Conservation (phyloP, 2,329 filamentous ascomycete genomes). For the Knufia petricola region DNA sequence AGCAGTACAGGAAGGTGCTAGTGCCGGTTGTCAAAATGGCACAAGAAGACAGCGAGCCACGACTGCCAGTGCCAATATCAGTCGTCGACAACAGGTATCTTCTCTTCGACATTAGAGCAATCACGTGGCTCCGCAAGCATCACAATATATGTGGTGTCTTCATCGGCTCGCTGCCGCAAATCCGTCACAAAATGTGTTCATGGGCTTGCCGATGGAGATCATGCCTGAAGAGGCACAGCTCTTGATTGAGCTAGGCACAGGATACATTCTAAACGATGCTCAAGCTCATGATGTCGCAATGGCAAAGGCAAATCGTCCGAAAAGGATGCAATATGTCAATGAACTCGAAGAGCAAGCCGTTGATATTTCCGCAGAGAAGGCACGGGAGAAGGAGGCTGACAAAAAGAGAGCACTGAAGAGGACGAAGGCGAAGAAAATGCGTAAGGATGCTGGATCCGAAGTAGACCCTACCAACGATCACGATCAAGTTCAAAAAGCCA, state of each 20-base stretch:
- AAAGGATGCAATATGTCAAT: constrained; percentile 53
- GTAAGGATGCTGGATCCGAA: no score
- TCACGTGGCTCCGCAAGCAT: constrained; percentile 65
- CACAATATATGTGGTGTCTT: constrained; percentile 81
- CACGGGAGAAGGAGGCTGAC: constrained; percentile 40
- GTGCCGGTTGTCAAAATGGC: constrained; percentile 16
- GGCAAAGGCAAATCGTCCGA: constrained; percentile 45
- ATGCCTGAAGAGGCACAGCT: constrained; percentile 82
- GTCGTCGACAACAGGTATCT: constrained; percentile 72
- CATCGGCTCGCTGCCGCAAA: constrained; percentile 80
- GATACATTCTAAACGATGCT: constrained; percentile 71
- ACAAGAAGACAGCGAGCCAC: constrained; percentile 29
- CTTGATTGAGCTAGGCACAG: constrained; percentile 66
- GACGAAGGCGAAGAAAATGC: constrained; percentile 6
- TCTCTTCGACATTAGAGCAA: constrained; percentile 75
- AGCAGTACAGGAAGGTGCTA: background rate
- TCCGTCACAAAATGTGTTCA: constrained; percentile 89
- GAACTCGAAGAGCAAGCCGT: constrained; percentile 46
- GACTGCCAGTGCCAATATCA: constrained; percentile 66
- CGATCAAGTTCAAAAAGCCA: constrained; percentile 1
- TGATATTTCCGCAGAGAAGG: constrained; percentile 38
- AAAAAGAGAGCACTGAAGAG: constrained; percentile 43
- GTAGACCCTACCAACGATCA: no score
- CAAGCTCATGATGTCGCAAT: constrained; percentile 59
- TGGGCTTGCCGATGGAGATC: constrained; percentile 78